These are phyloP conservation scores for Logfia minima DNA, from an alignment of 129 eudicot genomes.

Conservation along the genomic window DNA sequence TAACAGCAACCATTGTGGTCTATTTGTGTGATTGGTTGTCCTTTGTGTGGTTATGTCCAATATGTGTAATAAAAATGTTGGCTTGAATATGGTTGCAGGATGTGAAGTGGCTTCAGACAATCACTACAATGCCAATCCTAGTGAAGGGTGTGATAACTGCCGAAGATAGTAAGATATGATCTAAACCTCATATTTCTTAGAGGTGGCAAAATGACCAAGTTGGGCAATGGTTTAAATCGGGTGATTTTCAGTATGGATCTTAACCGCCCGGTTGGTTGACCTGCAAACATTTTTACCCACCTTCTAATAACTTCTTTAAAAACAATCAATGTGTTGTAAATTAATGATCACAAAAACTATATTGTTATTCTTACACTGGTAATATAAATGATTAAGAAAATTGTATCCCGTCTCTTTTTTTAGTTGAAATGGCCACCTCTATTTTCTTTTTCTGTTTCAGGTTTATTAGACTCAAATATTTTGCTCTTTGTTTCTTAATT, in stretches of 20 bases:
- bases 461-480: neutral
- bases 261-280: neutral
- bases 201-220: neutral
- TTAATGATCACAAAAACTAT: no score
- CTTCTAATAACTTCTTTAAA: no score
- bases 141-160: conserved; percentile 24
- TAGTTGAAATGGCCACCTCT: neutral
- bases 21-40: neutral
- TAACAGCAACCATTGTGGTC: neutral
- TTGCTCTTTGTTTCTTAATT: neutral
- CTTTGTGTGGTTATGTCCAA: neutral
- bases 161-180: conserved; percentile 3
- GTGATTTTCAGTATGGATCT: neutral
- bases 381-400: no score
- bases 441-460: neutral
- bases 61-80: neutral
- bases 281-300: no score
- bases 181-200: neutral
- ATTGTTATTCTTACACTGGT: no score
- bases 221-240: neutral
- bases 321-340: no score
- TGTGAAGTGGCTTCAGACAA: conserved; percentile 17
- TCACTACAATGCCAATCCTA: conserved; percentile 17
- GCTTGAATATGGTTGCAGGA: conserved; percentile 15
- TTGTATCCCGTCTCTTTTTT: neutral